phyloP scores from a whole-genome alignment of 2,329 filamentous ascomycete species.

The Verticillium dahliae region DNA sequence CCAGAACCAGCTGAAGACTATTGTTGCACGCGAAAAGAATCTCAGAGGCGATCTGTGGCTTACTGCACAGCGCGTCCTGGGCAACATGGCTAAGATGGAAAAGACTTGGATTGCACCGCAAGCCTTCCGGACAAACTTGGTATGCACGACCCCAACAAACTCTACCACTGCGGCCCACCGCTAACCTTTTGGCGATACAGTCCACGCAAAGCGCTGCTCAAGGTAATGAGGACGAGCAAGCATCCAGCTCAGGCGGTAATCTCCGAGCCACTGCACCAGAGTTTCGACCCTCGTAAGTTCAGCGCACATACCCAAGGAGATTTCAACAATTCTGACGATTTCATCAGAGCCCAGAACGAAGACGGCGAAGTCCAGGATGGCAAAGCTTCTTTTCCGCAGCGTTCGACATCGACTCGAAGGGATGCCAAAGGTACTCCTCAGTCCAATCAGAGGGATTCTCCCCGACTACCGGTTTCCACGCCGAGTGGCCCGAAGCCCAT shows the following conservation, averaged over 20 bases:
- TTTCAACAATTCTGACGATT: neutral
- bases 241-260: conserved; percentile 22
- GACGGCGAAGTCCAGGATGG: conserved; percentile 67
- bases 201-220: conserved; percentile 28
- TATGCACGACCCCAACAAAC: conserved; percentile 25
- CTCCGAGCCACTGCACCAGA: conserved; percentile 55
- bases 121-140: conserved; percentile 61
- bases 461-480: neutral
- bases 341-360: conserved; percentile 44
- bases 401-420: neutral
- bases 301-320: conserved; percentile 8
- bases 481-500: neutral
- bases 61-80: conserved; percentile 64
- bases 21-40: conserved; percentile 54
- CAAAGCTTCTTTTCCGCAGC: conserved; percentile 1
- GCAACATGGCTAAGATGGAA: conserved; percentile 61
- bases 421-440: conserved; percentile 1
- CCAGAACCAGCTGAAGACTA: conserved; percentile 56
- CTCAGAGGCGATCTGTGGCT: conserved; percentile 68
- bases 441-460: neutral
- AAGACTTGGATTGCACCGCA: conserved; percentile 68
- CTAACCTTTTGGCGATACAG: conserved; percentile 29
- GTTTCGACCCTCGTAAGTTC: conserved; percentile 51
- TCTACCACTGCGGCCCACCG: conserved; percentile 15
- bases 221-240: conserved; percentile 28